phyloP scores from a whole-genome alignment of 2,329 filamentous ascomycete species.

The Trichoderma endophyticum region DNA sequence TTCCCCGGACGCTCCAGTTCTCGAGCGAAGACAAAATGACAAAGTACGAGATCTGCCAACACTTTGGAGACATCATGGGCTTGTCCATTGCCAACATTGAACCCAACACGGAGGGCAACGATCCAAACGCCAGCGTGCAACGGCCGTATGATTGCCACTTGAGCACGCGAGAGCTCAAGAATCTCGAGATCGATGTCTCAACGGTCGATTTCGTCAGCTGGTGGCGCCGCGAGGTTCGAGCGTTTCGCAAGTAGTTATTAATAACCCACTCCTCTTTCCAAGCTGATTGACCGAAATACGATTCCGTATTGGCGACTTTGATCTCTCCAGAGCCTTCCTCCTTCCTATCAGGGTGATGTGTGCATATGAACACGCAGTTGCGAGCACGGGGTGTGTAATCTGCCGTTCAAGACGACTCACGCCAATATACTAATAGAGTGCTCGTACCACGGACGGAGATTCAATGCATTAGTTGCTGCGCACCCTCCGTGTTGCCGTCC shows the following conservation, averaged over 20 bases:
- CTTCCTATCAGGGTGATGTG: neutral
- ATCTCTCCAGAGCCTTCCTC: neutral
- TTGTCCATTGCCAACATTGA: conserved; percentile 66
- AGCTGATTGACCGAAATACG: neutral
- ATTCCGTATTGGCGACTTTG: neutral
- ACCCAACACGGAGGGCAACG: conserved; percentile 68
- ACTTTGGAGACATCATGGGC: conserved; percentile 76
- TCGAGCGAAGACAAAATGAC: conserved; percentile 82
- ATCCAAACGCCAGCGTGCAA: conserved; percentile 67
- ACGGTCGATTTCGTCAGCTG: conserved; percentile 75
- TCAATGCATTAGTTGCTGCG: neutral
- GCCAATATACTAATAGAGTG: neutral
- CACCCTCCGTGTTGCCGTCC: neutral
- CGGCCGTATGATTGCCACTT: conserved; percentile 87
- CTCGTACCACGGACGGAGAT: neutral
- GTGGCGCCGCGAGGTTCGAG: conserved; percentile 68
- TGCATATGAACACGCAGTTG: neutral
- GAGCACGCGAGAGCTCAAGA: conserved; percentile 68
- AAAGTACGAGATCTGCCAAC: conserved; percentile 83
- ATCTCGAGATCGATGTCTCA: conserved; percentile 70
- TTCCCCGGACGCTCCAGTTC: conserved; percentile 77
- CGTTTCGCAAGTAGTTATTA: conserved; percentile 50
- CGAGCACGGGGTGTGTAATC: neutral
- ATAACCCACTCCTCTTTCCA: neutral
- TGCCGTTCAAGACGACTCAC: neutral